Conservation (phyloP, 2,329 filamentous ascomycete species). For the Ceratocystis alfenasii region DNA sequence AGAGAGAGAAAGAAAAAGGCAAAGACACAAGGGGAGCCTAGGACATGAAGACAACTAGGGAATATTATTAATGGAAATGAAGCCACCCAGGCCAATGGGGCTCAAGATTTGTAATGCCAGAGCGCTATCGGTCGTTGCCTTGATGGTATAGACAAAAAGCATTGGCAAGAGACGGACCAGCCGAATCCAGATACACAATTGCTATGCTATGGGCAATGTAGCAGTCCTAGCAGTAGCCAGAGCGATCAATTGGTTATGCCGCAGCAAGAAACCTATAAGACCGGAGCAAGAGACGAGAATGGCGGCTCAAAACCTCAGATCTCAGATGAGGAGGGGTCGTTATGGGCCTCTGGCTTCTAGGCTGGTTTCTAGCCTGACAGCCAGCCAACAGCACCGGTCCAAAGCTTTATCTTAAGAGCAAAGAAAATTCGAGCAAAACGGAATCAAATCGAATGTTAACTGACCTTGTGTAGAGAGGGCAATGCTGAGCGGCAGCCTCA, state of each 20-base stretch:
- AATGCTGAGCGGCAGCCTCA: too few relatives aligned
- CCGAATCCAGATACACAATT: not conserved
- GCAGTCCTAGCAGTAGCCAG: not conserved
- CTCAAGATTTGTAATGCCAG: not conserved
- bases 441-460: not conserved
- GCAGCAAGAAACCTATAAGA: not conserved
- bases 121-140: not conserved
- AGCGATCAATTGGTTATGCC: not conserved
- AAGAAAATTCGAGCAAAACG: not conserved
- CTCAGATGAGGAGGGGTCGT: not conserved
- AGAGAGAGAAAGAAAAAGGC: not conserved
- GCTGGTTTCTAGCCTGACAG: not conserved
- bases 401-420: too few relatives aligned
- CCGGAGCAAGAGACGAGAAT: not conserved
- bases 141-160: not conserved
- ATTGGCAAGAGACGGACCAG: not conserved
- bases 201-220: not conserved
- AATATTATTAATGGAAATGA: not conserved
- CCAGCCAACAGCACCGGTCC: too few relatives aligned
- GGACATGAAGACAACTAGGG: not conserved
- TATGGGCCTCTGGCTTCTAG: not conserved
- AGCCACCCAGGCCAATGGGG: not conserved
- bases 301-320: not conserved
- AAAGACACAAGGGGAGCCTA: not conserved
- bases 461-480: too few relatives aligned